Conservation (phyloP, 2,329 filamentous ascomycete species). For the Alternaria atra region DNA sequence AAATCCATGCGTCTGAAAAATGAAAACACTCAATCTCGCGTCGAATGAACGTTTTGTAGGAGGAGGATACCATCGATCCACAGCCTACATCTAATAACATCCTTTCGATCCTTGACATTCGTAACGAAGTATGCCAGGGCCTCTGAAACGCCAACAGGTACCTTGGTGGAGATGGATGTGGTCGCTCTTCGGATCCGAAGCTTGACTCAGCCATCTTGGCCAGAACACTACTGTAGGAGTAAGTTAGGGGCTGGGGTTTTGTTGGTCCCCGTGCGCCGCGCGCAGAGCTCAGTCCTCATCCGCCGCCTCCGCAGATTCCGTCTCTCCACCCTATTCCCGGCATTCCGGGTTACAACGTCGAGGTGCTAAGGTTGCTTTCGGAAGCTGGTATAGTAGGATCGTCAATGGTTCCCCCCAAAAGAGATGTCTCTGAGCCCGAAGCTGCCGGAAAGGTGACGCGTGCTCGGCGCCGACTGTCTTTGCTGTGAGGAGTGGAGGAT, state of each 20-base stretch:
- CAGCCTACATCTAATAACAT: background rate
- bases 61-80: background rate
- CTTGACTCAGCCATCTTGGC: background rate
- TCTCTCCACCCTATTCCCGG: slow-evolving; percentile 6
- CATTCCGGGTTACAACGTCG: background rate
- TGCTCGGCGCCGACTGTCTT: background rate
- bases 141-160: slow-evolving; percentile 2
- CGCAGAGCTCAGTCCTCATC: slow-evolving; percentile 4
- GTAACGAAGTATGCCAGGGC: background rate
- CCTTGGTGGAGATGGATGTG: background rate
- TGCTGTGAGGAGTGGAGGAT: background rate
- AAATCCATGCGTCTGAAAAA: background rate
- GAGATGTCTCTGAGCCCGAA: background rate
- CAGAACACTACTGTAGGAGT: slow-evolving; percentile 4
- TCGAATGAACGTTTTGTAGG: background rate
- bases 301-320: slow-evolving; percentile 6
- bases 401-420: background rate
- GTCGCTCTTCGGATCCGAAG: background rate
- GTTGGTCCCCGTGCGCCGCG: background rate
- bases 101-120: background rate
- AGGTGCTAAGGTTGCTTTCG: background rate
- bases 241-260: background rate
- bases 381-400: background rate
- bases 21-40: background rate
- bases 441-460: background rate